Evolutionary conservation across 169 alveolate genomes (phyloP).

Genomic region (Cryptosporidium bovis): DNA sequence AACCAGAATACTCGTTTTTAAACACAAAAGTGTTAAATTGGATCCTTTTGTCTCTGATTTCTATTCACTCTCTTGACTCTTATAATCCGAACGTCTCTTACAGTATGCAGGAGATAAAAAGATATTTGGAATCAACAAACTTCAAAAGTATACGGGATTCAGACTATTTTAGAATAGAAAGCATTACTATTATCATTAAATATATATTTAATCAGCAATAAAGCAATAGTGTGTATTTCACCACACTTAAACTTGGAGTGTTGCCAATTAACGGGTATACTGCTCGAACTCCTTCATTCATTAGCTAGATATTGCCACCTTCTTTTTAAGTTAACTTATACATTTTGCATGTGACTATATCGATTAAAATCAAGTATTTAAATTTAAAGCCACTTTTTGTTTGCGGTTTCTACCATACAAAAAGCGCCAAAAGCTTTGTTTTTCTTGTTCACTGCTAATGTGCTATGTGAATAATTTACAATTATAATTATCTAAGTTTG

Average conservation of each 20-base stretch:
- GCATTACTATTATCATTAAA: conserved; percentile 41
- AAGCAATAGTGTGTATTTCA: neutral
- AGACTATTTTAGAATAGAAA: conserved; percentile 34
- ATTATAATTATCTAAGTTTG: no score
- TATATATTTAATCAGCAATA: conserved; percentile 39
- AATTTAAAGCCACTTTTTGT: no score
- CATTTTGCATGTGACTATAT: no score
- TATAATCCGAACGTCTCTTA: conserved; percentile 21
- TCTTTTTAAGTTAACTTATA: no score
- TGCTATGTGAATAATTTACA: no score
- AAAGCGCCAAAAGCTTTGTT: no score
- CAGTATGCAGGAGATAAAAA: conserved; percentile 57
- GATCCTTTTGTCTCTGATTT: conserved; percentile 24
- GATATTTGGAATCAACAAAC: conserved; percentile 42
- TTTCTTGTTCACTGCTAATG: neutral
- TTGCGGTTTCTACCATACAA: no score
- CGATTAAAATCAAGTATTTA: no score
- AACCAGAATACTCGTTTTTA: neutral
- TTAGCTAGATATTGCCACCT: no score
- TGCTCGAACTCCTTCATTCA: no score
- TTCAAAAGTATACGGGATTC: neutral
- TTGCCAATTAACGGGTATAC: no score
- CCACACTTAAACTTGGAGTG: no score
- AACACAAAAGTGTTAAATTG: conserved; percentile 14
- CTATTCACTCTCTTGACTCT: conserved; percentile 44